phyloP scores from a whole-genome alignment of 345 rosid genomes.

The Eucalyptus sp. region DNA sequence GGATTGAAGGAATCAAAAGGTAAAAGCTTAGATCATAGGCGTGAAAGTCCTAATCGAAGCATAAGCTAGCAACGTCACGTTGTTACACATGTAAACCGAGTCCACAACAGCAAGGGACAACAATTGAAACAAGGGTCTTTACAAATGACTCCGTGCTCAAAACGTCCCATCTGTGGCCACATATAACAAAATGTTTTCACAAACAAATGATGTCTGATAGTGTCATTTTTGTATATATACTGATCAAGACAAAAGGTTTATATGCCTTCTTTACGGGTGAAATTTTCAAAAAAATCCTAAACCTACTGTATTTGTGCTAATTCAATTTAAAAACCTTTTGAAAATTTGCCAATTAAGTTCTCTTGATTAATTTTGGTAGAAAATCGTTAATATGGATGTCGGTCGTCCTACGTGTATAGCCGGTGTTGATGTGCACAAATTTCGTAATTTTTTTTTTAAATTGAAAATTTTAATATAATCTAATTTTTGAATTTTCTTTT shows the following conservation, averaged over 20 bases:
- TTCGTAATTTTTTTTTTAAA: too few species aligned
- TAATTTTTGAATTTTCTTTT: neutral
- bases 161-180: neutral
- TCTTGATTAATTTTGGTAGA: neutral
- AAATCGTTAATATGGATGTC: too few species aligned
- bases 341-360: neutral
- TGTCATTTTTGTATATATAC: neutral
- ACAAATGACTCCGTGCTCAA: neutral
- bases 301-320: neutral
- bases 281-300: neutral
- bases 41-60: neutral
- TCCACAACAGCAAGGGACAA: neutral
- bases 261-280: neutral
- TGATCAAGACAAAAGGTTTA: neutral
- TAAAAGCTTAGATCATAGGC: neutral
- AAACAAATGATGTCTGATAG: neutral
- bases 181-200: neutral
- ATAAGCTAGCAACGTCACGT: neutral
- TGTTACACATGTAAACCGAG: neutral
- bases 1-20: neutral
- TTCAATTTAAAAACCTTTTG: neutral
- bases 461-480: too few species aligned
- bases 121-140: neutral
- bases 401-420: accelerated
- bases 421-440: neutral